These are phyloP conservation scores for Talaromyces funiculosus DNA, from an alignment of 2,329 filamentous ascomycete genomes.

Conservation along the genomic window DNA sequence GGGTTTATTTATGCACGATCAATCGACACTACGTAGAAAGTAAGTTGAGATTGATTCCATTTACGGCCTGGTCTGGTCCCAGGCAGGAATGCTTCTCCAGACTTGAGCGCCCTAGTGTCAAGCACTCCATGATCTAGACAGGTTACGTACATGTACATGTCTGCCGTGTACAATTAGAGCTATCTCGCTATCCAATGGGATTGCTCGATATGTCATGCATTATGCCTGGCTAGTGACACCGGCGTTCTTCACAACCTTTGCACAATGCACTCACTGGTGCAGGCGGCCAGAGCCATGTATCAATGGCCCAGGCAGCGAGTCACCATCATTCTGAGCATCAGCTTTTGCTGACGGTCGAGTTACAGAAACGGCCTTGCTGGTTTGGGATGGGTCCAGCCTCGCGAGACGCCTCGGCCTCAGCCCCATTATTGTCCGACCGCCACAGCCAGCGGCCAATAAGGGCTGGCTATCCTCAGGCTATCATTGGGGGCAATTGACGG, in stretches of 20 bases:
- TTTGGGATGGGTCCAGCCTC: constrained; percentile 2
- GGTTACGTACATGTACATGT: constrained; percentile 4
- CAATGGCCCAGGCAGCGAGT: neutral
- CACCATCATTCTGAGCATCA: neutral
- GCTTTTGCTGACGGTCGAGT: too few species aligned
- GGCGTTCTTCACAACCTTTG: constrained; percentile 1
- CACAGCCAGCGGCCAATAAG: neutral
- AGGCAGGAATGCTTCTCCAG: constrained; percentile 7
- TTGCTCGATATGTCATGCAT: neutral
- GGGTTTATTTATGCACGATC: constrained; percentile 10
- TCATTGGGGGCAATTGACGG: neutral
- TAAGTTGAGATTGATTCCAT: constrained; percentile 1
- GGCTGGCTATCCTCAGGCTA: too few species aligned
- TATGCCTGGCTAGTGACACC: neutral
- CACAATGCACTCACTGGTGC: neutral
- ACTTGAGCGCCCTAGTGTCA: constrained; percentile 3
- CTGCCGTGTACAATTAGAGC: constrained; percentile 1
- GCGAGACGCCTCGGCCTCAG: constrained; percentile 1
- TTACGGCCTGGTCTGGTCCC: constrained; percentile 4
- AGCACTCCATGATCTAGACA: constrained; percentile 4
- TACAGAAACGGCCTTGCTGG: neutral
- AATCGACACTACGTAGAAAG: neutral
- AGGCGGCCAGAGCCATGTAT: neutral
- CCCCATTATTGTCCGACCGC: constrained; percentile 7
- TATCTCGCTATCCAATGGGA: neutral